These are phyloP conservation scores for Saccharum hybrid DNA, from an alignment of 202 grass and related monocot species.

Conservation along the genomic window DNA sequence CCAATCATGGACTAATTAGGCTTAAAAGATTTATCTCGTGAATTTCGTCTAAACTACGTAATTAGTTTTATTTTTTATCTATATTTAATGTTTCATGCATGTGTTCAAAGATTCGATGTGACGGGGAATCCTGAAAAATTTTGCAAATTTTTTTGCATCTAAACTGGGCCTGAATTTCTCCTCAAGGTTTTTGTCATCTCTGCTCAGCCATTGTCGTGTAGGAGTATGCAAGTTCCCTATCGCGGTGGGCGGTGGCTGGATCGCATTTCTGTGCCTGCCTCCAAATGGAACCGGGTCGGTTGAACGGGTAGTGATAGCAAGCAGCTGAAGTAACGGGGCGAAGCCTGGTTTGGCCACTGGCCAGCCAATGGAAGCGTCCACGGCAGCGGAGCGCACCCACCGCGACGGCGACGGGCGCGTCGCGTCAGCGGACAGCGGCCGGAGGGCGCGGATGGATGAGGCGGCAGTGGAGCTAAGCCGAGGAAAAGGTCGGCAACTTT, in stretches of 20 bases:
- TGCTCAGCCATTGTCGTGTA: background rate
- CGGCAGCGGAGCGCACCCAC: constrained; percentile 31
- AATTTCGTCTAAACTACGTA: too few relatives aligned
- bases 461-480: background rate
- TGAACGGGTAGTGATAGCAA: background rate
- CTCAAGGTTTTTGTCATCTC: background rate
- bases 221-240: background rate
- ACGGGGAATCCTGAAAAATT: too few relatives aligned
- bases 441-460: background rate
- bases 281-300: background rate
- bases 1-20: too few relatives aligned
- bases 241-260: background rate
- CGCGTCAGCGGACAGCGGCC: background rate
- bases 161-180: background rate
- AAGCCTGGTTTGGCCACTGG: background rate
- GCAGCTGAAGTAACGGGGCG: background rate
- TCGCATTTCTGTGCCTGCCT: background rate
- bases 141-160: too few relatives aligned
- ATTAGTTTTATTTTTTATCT: too few relatives aligned
- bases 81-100: too few relatives aligned
- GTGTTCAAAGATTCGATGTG: too few relatives aligned
- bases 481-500: background rate
- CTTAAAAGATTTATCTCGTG: too few relatives aligned
- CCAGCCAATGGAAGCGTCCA: constrained; percentile 20
- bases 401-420: background rate